Evolutionary conservation across 148 eudicot genomes (phyloP).

Genomic region (Hydrangea macrophylla): DNA sequence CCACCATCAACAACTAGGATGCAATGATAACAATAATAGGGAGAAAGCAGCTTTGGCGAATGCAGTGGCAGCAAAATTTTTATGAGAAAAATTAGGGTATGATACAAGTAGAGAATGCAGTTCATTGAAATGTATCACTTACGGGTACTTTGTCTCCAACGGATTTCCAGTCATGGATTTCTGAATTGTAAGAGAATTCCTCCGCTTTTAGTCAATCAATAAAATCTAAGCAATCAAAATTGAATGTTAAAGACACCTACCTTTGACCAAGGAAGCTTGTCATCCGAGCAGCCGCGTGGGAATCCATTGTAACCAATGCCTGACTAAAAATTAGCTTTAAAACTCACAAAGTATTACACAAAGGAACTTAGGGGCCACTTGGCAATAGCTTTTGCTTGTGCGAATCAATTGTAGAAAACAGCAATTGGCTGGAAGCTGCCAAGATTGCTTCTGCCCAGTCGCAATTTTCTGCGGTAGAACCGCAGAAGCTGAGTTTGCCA

Average conservation of each 20-base stretch:
- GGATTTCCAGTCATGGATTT: constrained; percentile 78
- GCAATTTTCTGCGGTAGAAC: no score
- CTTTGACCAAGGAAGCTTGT: constrained; percentile 95
- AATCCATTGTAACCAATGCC: constrained; percentile 98
- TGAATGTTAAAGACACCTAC: constrained; percentile 27
- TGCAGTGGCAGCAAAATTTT: not conserved
- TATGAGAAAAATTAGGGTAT: not conserved
- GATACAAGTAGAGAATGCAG: not conserved
- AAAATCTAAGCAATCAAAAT: not conserved
- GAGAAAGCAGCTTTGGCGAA: not conserved
- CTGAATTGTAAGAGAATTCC: constrained; percentile 29
- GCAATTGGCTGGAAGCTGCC: no score
- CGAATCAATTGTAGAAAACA: no score
- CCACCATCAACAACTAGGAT: not conserved
- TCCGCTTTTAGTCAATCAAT: not conserved
- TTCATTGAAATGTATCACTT: constrained; percentile 28
- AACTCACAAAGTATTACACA: not conserved
- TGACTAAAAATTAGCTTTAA: constrained; percentile 22
- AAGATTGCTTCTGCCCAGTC: no score
- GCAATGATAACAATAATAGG: not conserved
- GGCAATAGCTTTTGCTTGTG: no score
- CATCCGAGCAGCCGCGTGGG: constrained; percentile 95
- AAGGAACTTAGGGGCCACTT: no score
- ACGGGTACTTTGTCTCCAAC: constrained; percentile 94
- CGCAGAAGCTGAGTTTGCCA: no score